Conservation (phyloP, 495 filamentous ascomycete genomes). For the Daldinia decipiens region DNA sequence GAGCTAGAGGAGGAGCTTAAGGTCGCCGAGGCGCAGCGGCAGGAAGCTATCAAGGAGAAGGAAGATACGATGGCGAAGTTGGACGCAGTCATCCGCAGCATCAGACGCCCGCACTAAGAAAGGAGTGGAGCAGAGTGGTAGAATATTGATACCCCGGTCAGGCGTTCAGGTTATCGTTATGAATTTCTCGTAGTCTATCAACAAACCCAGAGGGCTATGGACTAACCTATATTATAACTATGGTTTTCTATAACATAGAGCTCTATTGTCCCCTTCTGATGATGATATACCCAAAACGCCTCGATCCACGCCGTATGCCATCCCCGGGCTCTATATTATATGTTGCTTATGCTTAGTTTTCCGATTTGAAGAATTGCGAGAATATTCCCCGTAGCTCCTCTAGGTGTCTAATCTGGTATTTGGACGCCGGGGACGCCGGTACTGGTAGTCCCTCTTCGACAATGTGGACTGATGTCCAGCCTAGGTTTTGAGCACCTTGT, state of each 20-base stretch:
- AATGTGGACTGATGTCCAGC: conserved; percentile 85
- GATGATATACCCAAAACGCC: conserved; percentile 21
- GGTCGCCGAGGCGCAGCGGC: conserved; percentile 75
- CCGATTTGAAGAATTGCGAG: conserved; percentile 77
- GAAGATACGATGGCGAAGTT: conserved; percentile 72
- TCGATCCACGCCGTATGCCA: conserved; percentile 7
- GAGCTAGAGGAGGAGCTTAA: conserved; percentile 81
- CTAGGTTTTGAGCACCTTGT: conserved; percentile 72
- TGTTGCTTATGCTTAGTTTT: conserved; percentile 23
- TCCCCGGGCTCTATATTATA: conserved; percentile 1
- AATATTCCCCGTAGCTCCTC: conserved; percentile 78
- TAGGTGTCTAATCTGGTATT: conserved; percentile 75
- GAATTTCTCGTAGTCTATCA: conserved; percentile 1
- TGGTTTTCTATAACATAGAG: conserved; percentile 1
- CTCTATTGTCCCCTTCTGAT: background rate
- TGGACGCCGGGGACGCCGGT: conserved; percentile 68
- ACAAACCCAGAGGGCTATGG: conserved; percentile 10
- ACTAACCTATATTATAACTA: conserved; percentile 10
- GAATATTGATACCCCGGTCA: conserved; percentile 37
- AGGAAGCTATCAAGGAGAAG: conserved; percentile 75
- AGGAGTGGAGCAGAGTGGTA: background rate
- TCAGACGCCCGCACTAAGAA: conserved; percentile 56
- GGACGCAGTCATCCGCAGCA: conserved; percentile 70
- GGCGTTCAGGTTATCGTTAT: conserved; percentile 32
- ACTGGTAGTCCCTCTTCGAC: conserved; percentile 73